Percentiles rank a stretch among this genome's conserved stretches.
phyloP scores from a whole-genome alignment of 2,329 filamentous ascomycete species.

The Colletotrichum chrysophilum region DNA sequence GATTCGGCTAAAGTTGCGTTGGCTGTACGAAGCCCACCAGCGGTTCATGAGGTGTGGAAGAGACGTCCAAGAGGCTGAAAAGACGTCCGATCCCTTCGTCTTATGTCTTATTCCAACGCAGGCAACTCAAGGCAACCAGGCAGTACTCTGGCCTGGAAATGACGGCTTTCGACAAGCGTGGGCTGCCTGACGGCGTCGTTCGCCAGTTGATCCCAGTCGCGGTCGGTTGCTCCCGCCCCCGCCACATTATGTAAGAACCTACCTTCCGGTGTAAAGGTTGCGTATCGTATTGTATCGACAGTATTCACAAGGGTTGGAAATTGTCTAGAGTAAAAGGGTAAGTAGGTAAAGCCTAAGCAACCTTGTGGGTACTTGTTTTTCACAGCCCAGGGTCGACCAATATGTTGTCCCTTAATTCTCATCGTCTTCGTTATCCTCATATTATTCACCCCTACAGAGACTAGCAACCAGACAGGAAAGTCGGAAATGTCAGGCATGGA shows the following conservation, averaged over 20 bases:
- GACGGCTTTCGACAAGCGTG: not conserved
- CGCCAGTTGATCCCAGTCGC: not conserved
- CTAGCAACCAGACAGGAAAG: not conserved
- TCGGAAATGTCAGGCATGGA: not conserved
- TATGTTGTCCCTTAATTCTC: too few species aligned
- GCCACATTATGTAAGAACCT: constrained; percentile 4
- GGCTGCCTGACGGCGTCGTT: not conserved
- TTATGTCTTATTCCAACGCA: not conserved
- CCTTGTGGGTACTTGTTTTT: too few species aligned
- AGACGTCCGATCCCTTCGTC: not conserved
- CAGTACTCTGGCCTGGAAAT: not conserved
- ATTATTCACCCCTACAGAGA: not conserved
- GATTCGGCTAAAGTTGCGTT: not conserved
- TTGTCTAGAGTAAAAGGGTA: too few species aligned
- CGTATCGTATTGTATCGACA: not conserved
- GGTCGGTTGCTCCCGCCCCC: constrained; percentile 7
- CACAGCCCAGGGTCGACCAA: too few species aligned
- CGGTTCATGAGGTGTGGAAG: not conserved
- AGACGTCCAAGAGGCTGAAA: constrained; percentile 7
- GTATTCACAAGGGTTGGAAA: not conserved
- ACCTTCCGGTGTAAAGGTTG: not conserved
- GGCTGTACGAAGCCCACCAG: not conserved
- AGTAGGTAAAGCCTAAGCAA: too few species aligned
- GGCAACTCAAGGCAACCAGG: constrained; percentile 1
- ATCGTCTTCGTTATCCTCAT: too few species aligned